Base-by-base conservation (phyloP, 2,329 filamentous ascomycete genomes). In the Alternaria infectoria region DNA sequence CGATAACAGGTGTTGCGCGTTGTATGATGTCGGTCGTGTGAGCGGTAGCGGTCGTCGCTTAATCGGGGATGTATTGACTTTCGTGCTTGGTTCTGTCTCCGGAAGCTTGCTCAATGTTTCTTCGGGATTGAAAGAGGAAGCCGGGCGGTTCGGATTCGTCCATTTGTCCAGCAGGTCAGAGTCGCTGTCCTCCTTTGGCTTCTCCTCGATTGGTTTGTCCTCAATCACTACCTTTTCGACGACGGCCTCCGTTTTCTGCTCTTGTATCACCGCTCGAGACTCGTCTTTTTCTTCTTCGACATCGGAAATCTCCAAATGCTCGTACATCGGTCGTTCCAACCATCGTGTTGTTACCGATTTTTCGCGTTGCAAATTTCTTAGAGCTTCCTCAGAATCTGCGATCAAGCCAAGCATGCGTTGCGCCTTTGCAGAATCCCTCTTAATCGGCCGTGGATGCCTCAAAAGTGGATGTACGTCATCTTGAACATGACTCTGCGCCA, bases 331-430 rank as follows among this genome's bases (percentile, higher is more conserved):
- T 17, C 68, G 67, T 63, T 74, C 72, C 25, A 74, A 49, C 72
- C 72, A 74, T 74, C 66, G 67, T 63, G 72, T 74, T 19, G 72
- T 74, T 36, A 69, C 54, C 4, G 72, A 74, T 30, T 67, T 72
- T 57, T 73, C 70, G 15, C 72, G 68, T 54, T 70, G 65, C 17
- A 74, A 54, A 45, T 44, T 57, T 49, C 54, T 64, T 17, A 62
- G 49, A 13, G 62, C 66, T 47, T 71, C 72, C 54, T 71, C 70
- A 32, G 69, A 68, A 30, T 71, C 71, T 30, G 71, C 67, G 32
- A 74, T 68, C 30, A 74, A 44, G 12, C 65, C 68, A 26, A 74
- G 63, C 69, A 74, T 74, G 57, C 67, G 72, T 52, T 74, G 69
- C 13, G 72, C 72, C 62, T 69, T 74, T 26, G 71, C 72, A 32